A percentile compares a stretch with the other conserved stretches of the same genome.
These are phyloP conservation scores for Gossypium lobatum DNA, from an alignment of 441 rosid genomes.

Conservation along the genomic window DNA sequence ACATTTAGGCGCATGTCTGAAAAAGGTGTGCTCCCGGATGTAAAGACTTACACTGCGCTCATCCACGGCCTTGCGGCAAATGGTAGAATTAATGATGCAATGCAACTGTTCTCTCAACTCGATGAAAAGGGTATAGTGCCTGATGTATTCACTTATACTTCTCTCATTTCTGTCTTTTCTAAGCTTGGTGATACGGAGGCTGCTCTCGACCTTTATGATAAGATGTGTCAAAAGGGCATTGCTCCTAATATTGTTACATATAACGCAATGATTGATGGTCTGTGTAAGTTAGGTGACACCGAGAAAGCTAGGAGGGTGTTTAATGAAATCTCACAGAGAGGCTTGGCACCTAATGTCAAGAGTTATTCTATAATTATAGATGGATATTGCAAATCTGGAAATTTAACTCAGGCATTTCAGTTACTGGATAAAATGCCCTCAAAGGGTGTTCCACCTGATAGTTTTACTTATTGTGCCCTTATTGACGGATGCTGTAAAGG, in stretches of 20 bases:
- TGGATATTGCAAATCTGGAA: constrained; percentile 53
- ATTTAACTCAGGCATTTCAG: constrained; percentile 41
- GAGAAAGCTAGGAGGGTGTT: constrained; percentile 40
- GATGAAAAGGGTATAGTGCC: constrained; percentile 39
- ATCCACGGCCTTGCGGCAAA: constrained; percentile 57
- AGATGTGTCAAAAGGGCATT: constrained; percentile 43
- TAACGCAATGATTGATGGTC: constrained; percentile 51
- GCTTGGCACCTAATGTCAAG: constrained; percentile 37
- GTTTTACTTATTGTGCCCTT: constrained; percentile 46
- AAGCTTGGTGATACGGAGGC: constrained; percentile 33
- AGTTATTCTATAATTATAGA: constrained; percentile 52
- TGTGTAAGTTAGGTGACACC: constrained; percentile 37
- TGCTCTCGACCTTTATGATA: constrained; percentile 34
- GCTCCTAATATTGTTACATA: constrained; percentile 47
- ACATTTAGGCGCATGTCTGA: constrained; percentile 50
- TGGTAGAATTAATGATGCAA: constrained; percentile 55
- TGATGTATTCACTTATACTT: constrained; percentile 48
- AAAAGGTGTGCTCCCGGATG: constrained; percentile 42
- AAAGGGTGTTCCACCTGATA: constrained; percentile 43
- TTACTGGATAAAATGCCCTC: constrained; percentile 47
- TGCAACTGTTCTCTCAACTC: constrained; percentile 53
- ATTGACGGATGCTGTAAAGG: constrained; percentile 53
- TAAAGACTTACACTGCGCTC: constrained; percentile 44
- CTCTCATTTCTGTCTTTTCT: constrained; percentile 49
- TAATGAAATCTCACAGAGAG: constrained; percentile 38